A percentile compares a stretch with the other conserved stretches of the same genome.
Evolutionary conservation across 1,284 basidiomycete species (phyloP).

Genomic region (Gymnopus androsaceus): DNA sequence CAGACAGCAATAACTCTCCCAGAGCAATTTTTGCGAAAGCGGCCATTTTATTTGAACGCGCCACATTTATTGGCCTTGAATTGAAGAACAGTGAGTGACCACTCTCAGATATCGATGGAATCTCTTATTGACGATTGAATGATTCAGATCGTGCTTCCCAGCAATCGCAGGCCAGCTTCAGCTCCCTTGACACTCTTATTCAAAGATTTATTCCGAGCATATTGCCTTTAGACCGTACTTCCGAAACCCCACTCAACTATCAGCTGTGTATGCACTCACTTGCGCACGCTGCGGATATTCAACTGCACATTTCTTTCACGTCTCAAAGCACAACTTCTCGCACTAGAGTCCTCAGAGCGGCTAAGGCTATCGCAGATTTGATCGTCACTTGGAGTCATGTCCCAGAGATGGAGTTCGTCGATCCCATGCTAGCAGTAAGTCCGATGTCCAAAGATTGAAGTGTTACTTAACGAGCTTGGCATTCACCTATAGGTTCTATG

Average conservation of each 20-base stretch:
- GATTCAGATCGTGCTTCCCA: not conserved
- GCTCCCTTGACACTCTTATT: slow-evolving; percentile 27
- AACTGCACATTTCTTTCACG: slow-evolving; percentile 35
- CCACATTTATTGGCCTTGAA: slow-evolving; percentile 16
- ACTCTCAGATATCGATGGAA: slow-evolving; percentile 24
- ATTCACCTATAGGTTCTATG: slow-evolving; percentile 21
- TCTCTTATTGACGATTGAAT: not conserved
- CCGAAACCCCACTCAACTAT: slow-evolving; percentile 17
- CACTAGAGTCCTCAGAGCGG: slow-evolving; percentile 27
- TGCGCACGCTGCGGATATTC: slow-evolving; percentile 35
- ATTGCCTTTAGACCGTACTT: slow-evolving; percentile 22
- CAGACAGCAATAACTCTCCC: slow-evolving; percentile 28
- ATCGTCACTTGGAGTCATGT: slow-evolving; percentile 23
- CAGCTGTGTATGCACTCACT: slow-evolving; percentile 37
- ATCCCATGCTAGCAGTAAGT: slow-evolving; percentile 32
- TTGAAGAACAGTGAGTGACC: slow-evolving; percentile 16
- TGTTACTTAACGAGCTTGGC: not conserved
- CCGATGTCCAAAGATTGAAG: not conserved
- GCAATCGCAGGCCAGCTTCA: slow-evolving; percentile 23
- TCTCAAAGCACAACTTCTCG: slow-evolving; percentile 26
- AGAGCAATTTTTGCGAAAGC: slow-evolving; percentile 40
- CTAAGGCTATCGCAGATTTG: slow-evolving; percentile 26
- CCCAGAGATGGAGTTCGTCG: slow-evolving; percentile 23
- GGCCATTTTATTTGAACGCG: slow-evolving; percentile 37
- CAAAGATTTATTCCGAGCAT: slow-evolving; percentile 21